These are phyloP conservation scores for Apiospora phragmitis DNA, from an alignment of 2,329 filamentous ascomycete genomes.

Conservation along the genomic window DNA sequence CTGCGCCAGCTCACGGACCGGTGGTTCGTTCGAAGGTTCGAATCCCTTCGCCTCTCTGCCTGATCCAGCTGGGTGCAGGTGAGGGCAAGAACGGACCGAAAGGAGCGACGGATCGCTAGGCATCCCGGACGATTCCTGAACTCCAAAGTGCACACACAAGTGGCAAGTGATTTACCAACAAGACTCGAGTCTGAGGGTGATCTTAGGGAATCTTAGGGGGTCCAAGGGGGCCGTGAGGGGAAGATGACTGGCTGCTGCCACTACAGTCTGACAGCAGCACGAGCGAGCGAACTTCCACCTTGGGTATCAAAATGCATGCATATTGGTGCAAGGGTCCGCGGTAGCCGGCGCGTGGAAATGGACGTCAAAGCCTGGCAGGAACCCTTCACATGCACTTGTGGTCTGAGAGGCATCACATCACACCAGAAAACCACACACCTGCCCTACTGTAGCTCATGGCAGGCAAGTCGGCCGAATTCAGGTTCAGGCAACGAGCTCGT, in stretches of 20 bases:
- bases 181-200: not conserved
- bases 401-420: not conserved
- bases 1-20: constrained; percentile 6
- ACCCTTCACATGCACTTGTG: not conserved
- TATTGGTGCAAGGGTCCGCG: not conserved
- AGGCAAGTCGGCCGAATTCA: not conserved
- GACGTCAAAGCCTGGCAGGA: not conserved
- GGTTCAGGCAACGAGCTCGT: not conserved
- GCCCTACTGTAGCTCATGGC: not conserved
- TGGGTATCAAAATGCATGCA: not conserved
- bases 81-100: not conserved
- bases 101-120: not conserved
- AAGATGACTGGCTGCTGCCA: not conserved
- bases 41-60: not conserved
- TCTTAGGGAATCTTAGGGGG: too few species aligned
- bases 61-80: not conserved
- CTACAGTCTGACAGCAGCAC: not conserved
- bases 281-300: not conserved
- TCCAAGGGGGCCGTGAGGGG: not conserved
- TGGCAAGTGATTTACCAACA: not conserved
- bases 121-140: not conserved
- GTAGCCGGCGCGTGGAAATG: not conserved
- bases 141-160: not conserved
- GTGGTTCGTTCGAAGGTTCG: not conserved
- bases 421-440: not conserved